Evolutionary conservation across 768 basidiomycete species (phyloP).

Genomic region (Suillus placidus): DNA sequence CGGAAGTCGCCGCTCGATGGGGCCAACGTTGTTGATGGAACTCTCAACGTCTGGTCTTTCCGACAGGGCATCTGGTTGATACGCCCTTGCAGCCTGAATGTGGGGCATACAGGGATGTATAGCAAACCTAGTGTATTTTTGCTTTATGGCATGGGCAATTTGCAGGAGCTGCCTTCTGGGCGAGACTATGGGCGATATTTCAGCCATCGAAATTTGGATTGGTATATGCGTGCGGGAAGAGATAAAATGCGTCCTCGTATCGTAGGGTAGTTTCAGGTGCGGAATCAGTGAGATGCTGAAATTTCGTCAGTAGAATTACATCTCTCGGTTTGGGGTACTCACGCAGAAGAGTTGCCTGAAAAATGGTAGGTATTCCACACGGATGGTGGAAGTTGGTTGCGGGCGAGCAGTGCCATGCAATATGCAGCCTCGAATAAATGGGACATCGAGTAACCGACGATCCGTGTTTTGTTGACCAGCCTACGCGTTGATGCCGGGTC

Average conservation of each 20-base stretch:
- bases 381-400: conserved; percentile 4
- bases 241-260: background rate
- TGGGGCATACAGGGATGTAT: conserved; percentile 5
- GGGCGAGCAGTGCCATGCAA: conserved; percentile 20
- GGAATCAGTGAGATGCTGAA: conserved; percentile 1
- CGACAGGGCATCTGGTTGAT: background rate
- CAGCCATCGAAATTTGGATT: background rate
- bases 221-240: conserved; percentile 7
- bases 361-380: conserved; percentile 2
- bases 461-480: conserved; percentile 16
- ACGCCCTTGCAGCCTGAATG: conserved; percentile 6
- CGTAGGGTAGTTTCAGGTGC: background rate
- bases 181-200: background rate
- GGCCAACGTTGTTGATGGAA: conserved; percentile 5
- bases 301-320: background rate
- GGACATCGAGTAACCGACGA: conserved; percentile 17
- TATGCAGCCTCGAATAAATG: conserved; percentile 27
- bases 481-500: conserved; percentile 14
- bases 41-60: background rate
- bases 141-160: background rate
- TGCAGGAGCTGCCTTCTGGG: conserved; percentile 1
- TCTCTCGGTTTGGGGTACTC: background rate
- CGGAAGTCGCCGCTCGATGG: conserved; percentile 4
- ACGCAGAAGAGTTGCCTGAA: conserved; percentile 4
- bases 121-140: background rate